These are phyloP conservation scores for Polytrichum commune DNA, from an alignment of 225 moss, liverwort and hornwort species.

Conservation along the genomic window DNA sequence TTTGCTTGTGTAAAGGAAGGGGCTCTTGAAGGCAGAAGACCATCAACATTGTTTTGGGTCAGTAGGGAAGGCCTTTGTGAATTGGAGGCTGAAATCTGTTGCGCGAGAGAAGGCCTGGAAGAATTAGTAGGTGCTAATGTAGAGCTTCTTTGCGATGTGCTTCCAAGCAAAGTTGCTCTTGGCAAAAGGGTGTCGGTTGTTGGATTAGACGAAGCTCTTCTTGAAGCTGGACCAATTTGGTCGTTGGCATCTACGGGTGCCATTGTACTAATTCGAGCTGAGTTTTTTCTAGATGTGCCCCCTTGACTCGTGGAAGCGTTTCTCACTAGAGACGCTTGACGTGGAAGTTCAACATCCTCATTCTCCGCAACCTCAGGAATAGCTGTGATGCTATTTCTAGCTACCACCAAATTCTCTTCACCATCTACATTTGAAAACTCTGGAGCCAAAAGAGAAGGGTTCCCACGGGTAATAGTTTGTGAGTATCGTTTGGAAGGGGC, in stretches of 20 bases:
- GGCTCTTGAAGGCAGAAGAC: not conserved
- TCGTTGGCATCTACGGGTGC: not conserved
- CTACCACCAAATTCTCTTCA: not conserved
- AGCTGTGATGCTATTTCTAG: not conserved
- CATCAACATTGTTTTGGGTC: not conserved
- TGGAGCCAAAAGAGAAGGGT: constrained; percentile 1
- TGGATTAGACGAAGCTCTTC: constrained; percentile 8
- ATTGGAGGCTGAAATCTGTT: constrained; percentile 5
- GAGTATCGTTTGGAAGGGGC: constrained; percentile 26
- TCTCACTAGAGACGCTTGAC: not conserved
- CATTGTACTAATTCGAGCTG: constrained; percentile 1
- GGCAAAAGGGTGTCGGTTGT: not conserved
- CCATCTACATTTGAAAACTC: constrained; percentile 3
- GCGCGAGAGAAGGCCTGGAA: constrained; percentile 6
- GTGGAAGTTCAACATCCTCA: not conserved
- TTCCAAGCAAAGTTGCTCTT: constrained; percentile 6
- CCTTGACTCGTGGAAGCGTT: constrained; percentile 1
- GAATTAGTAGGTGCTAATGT: constrained; percentile 9
- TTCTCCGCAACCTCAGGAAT: constrained; percentile 2
- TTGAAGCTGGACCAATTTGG: not conserved
- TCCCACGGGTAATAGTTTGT: not conserved
- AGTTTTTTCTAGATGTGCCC: constrained; percentile 16
- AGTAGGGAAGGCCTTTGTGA: not conserved
- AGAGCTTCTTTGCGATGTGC: constrained; percentile 17
- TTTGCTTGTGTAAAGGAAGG: not conserved